Evolutionary conservation across 495 filamentous ascomycete species (phyloP), one percentile per base, ranked within the genome.

Genomic region (Penicillium desertorum): DNA sequence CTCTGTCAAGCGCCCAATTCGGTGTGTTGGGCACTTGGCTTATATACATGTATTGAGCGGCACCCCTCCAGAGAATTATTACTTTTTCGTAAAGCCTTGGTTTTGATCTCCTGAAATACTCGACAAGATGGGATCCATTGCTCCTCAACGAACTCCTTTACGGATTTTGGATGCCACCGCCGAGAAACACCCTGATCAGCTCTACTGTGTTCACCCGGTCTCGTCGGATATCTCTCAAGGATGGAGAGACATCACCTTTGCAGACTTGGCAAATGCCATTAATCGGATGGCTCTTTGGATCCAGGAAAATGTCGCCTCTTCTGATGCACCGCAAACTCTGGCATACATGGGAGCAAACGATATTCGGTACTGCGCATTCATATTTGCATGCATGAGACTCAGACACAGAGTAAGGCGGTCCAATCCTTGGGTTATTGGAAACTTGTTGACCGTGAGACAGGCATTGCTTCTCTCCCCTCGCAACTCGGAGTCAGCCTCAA

Each of bases 211-310:
- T 17, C 45, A 47, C 4, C 45, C 45, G 0, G 16, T 65, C 3
- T 74, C 73, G 0, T 61, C 68, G 5, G 57, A 80, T 39, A 66
- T 77, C 3, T 64, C 68, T n/a, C 73, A 84, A 46, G 83, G 82
- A 4, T 85, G 81, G 72, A 71, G 66, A 23, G n/a, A 65, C 9
- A 60, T 88, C 41, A 79, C 73, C 11, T 80, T 80, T 58, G 57
- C 59, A n/a, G 62, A 76, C 5, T 71, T 83, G 16, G 76, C 79
- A 32, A 74, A 76, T 53, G 81, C 80, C 19, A 64, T 85, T 45
- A 81, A 87, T 59, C 69, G 67, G 6, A 62, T 73, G 19, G 77
- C 81, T 11, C 79, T 75, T 58, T 79, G 77, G 72, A 67, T 86
- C 37, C 60, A 76, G 27, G 43, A 64, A 7, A 62, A 59, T 1